Conservation (phyloP, 176 grass and related monocot genomes). For the Oropetium thomaeum region DNA sequence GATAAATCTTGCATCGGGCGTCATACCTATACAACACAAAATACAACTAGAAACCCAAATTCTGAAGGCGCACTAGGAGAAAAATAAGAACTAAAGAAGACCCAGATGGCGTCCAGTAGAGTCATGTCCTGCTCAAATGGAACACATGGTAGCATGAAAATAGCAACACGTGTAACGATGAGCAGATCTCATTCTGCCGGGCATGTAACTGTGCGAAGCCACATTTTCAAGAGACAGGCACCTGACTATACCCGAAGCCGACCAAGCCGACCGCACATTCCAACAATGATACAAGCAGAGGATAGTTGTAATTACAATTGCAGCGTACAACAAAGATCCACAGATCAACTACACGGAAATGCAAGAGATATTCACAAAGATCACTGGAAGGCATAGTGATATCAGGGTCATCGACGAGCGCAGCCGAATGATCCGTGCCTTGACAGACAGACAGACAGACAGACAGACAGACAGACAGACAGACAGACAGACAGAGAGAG, state of each 20-base stretch:
- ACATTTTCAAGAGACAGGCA: slow-evolving; percentile 14
- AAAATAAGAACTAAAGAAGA: background rate
- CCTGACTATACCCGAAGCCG: slow-evolving; percentile 20
- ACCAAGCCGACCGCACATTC: background rate
- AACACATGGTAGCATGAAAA: slow-evolving; percentile 33
- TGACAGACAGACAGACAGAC: too few species aligned
- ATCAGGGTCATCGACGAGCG: background rate
- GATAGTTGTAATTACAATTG: too few species aligned
- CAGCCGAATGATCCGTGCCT: background rate
- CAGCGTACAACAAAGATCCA: background rate
- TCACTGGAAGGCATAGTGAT: background rate
- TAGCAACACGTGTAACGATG: slow-evolving; percentile 35
- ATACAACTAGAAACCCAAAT: background rate
- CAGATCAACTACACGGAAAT: background rate
- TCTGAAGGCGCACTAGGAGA: too few species aligned
- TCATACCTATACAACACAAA: background rate
- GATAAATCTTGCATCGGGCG: background rate
- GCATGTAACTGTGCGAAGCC: slow-evolving; percentile 33
- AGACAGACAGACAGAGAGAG: too few species aligned
- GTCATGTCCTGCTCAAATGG: slow-evolving; percentile 27
- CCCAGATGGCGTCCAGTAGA: background rate
- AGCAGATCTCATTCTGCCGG: background rate
- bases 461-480: too few species aligned
- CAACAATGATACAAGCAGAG: background rate
- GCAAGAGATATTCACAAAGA: background rate